These are phyloP conservation scores for Massospora cicadina DNA, from an alignment of 371 early-diverging fungal genomes.

Conservation along the genomic window DNA sequence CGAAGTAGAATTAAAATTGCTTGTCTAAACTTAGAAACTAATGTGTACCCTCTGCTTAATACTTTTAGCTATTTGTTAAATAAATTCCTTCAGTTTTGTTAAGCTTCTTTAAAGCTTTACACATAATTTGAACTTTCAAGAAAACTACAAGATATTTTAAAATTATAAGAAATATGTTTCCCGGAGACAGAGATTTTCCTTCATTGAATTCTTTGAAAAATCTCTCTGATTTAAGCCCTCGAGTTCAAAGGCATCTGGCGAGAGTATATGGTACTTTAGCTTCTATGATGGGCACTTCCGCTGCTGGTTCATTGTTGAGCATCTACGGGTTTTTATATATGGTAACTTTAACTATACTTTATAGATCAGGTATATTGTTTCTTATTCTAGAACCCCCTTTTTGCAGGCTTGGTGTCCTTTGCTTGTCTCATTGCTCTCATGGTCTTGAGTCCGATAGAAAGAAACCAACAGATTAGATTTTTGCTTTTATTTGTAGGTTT, in stretches of 20 bases:
- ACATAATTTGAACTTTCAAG: no score
- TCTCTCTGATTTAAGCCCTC: conserved; percentile 2
- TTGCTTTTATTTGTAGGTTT: not conserved
- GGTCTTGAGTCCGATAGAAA: not conserved
- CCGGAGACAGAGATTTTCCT: not conserved
- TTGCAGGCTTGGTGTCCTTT: not conserved
- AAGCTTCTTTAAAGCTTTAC: no score
- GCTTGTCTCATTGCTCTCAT: conserved; percentile 2
- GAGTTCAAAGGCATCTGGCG: conserved; percentile 9
- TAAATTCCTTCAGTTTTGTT: no score
- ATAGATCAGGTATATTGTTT: not conserved
- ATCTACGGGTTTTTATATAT: not conserved
- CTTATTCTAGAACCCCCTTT: not conserved
- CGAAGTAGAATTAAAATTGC: no score
- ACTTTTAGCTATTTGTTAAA: no score
- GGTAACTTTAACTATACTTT: not conserved
- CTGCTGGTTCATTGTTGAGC: not conserved
- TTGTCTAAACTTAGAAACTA: no score
- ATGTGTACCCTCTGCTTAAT: no score
- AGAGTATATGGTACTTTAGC: conserved; percentile 9
- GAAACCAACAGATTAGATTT: not conserved
- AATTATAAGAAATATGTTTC: not conserved
- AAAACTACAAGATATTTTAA: no score
- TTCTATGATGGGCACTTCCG: conserved; percentile 1
- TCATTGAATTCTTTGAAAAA: conserved; percentile 1